phyloP scores from a whole-genome alignment of 2,329 filamentous ascomycete species.

The Raffaelea ambrosiae region DNA sequence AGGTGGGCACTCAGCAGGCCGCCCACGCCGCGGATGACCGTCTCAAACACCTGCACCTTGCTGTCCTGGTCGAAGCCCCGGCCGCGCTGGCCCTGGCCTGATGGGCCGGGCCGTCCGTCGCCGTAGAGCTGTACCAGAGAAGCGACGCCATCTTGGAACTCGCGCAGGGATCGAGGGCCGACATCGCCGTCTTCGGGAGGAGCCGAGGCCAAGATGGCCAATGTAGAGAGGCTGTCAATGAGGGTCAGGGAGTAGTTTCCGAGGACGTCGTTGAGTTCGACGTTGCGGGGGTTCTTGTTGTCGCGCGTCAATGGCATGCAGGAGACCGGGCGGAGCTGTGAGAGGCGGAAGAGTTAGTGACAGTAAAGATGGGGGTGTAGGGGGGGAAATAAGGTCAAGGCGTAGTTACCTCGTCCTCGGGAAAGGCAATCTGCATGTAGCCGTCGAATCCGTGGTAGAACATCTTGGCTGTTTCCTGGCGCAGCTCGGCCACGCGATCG shows the following conservation, averaged over 20 bases:
- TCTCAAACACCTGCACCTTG: slow-evolving; percentile 98
- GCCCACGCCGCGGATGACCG: slow-evolving; percentile 86
- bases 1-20: slow-evolving; percentile 87
- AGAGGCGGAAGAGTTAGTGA: too few species aligned
- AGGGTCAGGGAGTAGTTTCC: slow-evolving; percentile 95
- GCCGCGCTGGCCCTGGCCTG: slow-evolving; percentile 62
- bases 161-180: slow-evolving; percentile 52
- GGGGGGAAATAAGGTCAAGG: not conserved
- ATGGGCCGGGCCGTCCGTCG: slow-evolving; percentile 63
- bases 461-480: slow-evolving; percentile 61
- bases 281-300: slow-evolving; percentile 65
- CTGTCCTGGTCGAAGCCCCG: slow-evolving; percentile 90
- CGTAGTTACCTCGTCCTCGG: slow-evolving; percentile 70
- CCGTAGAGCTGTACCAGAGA: slow-evolving; percentile 77
- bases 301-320: slow-evolving; percentile 82
- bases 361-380: slow-evolving; percentile 10
- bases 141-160: slow-evolving; percentile 75
- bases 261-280: slow-evolving; percentile 88
- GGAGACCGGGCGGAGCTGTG: slow-evolving; percentile 70
- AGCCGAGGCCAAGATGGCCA: slow-evolving; percentile 82
- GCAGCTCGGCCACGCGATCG: slow-evolving; percentile 45
- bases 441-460: slow-evolving; percentile 97
- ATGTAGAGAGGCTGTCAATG: slow-evolving; percentile 88
- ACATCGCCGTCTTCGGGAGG: slow-evolving; percentile 45
- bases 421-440: slow-evolving; percentile 90